These are phyloP conservation scores for Anaeramoeba ignava DNA, from an alignment of 78 protist species.

Conservation along the genomic window DNA sequence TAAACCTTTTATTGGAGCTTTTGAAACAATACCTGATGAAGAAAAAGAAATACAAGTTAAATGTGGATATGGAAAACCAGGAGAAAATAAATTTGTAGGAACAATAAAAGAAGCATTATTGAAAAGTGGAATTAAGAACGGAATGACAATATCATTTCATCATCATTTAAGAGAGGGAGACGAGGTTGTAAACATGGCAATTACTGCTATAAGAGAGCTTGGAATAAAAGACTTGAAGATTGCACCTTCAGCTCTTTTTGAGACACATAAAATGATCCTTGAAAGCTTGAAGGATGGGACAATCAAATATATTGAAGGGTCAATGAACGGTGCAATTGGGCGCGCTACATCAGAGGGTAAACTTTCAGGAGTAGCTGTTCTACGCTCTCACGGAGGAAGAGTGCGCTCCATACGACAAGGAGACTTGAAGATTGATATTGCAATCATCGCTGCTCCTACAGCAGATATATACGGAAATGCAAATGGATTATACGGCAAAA, in stretches of 20 bases:
- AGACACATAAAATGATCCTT: not conserved
- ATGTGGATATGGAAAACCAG: not conserved
- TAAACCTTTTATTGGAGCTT: constrained; percentile 8
- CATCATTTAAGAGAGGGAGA: constrained; percentile 16
- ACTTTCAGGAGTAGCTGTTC: not conserved
- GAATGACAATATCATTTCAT: constrained; percentile 9
- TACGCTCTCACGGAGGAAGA: constrained; percentile 17
- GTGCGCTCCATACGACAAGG: constrained; percentile 13
- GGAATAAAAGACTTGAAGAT: constrained; percentile 3
- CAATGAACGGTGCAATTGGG: constrained; percentile 11
- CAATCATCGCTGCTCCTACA: constrained; percentile 18
- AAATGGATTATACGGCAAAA: constrained; percentile 1
- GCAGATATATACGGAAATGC: constrained; percentile 6
- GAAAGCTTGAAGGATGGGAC: not conserved
- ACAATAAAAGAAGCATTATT: not conserved
- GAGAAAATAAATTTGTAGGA: constrained; percentile 1
- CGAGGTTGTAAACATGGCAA: not conserved
- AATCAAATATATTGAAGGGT: constrained; percentile 9
- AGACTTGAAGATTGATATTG: constrained; percentile 17
- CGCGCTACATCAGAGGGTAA: constrained; percentile 1
- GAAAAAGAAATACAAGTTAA: not conserved
- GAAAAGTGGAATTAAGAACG: not conserved
- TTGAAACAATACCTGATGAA: not conserved
- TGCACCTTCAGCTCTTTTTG: constrained; percentile 13
- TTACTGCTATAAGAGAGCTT: not conserved